Conservation (phyloP, 192 early-diverging fungal genomes). For the Coemansia sp. region DNA sequence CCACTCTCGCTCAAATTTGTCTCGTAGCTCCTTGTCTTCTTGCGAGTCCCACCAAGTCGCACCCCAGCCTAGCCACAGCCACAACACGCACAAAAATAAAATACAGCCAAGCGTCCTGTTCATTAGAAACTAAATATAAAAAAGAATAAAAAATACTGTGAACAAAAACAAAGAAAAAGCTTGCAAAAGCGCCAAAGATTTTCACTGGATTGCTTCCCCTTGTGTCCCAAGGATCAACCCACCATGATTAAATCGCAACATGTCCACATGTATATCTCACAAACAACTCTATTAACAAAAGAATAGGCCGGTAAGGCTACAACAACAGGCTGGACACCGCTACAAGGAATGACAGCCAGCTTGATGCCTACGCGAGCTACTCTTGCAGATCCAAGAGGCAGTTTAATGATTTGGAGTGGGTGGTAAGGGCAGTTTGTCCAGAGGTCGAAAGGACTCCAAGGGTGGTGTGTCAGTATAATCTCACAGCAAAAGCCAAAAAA, state of each 20-base stretch:
- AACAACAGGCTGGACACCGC: no score
- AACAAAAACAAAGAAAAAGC: background rate
- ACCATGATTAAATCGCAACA: background rate
- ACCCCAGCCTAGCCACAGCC: slow-evolving; percentile 19
- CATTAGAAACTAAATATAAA: slow-evolving; percentile 2
- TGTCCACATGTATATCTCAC: background rate
- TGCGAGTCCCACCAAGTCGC: slow-evolving; percentile 7
- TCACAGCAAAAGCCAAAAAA: no score
- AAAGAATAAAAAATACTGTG: background rate
- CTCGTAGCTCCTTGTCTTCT: slow-evolving; percentile 15
- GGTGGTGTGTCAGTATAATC: no score
- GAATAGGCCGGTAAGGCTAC: background rate
- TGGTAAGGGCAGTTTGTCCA: no score
- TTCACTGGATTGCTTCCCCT: background rate
- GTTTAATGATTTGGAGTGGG: no score
- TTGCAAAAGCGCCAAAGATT: background rate
- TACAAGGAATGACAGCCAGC: no score
- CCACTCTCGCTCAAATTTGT: slow-evolving; percentile 34
- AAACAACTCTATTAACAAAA: background rate
- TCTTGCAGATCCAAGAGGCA: no score
- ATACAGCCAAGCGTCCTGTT: background rate
- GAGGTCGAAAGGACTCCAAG: no score
- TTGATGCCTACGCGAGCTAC: no score
- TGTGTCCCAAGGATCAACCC: background rate
- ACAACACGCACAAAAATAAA: slow-evolving; percentile 9